Evolutionary conservation across 2,329 filamentous ascomycete species (phyloP), one percentile per base, ranked within the genome.

Genomic region (Sporothrix dimorphospora): DNA sequence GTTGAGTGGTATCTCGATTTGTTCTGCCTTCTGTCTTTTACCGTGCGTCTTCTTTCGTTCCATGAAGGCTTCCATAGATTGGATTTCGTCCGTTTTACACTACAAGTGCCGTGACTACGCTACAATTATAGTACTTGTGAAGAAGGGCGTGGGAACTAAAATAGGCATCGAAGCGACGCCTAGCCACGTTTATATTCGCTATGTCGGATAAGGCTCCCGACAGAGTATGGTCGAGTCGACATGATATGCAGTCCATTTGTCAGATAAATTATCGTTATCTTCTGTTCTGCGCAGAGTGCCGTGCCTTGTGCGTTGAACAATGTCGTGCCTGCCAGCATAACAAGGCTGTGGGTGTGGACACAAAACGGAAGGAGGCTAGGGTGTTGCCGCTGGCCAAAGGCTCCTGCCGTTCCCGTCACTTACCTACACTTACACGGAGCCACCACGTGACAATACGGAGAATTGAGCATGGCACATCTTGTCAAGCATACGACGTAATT

Each of bases 311-410:
- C 14, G 51, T 19, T 59, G 21, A 7, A 38, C 30, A 11, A 24
- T 2, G 38, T 11, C 19, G 59, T 24, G 9, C 42, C 42, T 47
- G 7, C 42, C 51, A 55, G 5, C 24, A 14, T 42, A 5, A 12
- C 38, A 27, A 19, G n/a, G 30, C 57, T 40, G n/a, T 14, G 34
- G 34, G 4, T 16, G 30, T 4, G 21, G n/a, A 38, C 11, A 8
- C 38, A 45, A 45, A 27, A 63, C 38, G 38, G n/a, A 42, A 63
- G 38, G 59, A 63, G n/a, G 38, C n/a, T 38, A 63, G 59, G 59
- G 21, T 45, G 38, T 3, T 63, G 59, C 59, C 59, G 59, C 14
- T 9, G n/a, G 34, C 38, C 34, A 9, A 14, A 16, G 34, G 57
- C 34, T 42, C 34, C 24, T 63, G 59, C 59, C 59, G 59, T 42